Evolutionary conservation across 495 filamentous ascomycete species (phyloP), one percentile per base, ranked within the genome.

Genomic region (Evansstolkia leycettana): DNA sequence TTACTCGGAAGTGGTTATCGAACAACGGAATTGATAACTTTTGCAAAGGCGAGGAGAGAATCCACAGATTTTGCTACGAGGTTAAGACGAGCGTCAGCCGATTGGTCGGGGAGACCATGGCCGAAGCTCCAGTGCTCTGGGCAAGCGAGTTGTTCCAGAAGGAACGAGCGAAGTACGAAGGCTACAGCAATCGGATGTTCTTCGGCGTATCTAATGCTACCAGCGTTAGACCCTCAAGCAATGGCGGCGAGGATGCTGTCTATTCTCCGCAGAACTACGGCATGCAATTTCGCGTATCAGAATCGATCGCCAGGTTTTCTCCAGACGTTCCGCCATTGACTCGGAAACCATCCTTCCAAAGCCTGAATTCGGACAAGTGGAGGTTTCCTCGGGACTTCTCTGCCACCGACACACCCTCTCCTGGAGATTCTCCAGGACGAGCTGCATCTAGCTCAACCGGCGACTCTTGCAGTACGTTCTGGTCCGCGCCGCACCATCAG

Each of bases 61-160:
- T 98, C 34, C 90, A 98, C 51, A 75, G 87, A 11, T 93, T 98
- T 52, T 92, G 80, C 52, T 78, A 87, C 31, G 90, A 96, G 51
- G 72, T 98, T 16, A 83, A 90, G 37, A 82, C 69, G 37, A 93
- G 84, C 44, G 78, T 94, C 55, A 80, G 70, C 48, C 89, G 86
- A 52, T 65, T 98, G 1, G 81, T 93, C 13, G 85, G 87, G 25
- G 82, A 90, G 36, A 85, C 77, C 36, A 76, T 94, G 50, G 60
- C 85, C 28, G 86, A 93, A 28, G 82, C 84, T 0, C 86, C 90
- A 6, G 85, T 94, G 2, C 57, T 96, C 2, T 94, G 85, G 85
- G 86, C 87, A 0, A 95, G 87, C 48, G 84, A 88, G 32, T 65
- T 98, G 3, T 96, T 82, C 51, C 73, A 75, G 41, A 70, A 78